phyloP scores from a whole-genome alignment of 768 basidiomycete genomes.

The Cystofilobasidium macerans region DNA sequence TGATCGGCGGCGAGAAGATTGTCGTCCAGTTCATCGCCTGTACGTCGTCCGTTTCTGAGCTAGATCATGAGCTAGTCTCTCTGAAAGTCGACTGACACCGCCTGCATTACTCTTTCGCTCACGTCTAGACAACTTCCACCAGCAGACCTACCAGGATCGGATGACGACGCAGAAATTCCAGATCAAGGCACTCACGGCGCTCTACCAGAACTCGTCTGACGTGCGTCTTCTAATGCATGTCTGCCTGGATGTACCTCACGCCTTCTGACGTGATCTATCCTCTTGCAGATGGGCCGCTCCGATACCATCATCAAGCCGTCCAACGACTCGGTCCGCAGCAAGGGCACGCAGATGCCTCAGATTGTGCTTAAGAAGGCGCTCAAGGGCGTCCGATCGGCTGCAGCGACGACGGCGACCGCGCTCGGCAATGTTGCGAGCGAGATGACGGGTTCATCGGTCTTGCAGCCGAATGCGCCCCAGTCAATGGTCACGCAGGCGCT shows the following conservation, averaged over 20 bases:
- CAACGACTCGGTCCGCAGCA: slow-evolving; percentile 37
- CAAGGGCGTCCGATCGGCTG: slow-evolving; percentile 48
- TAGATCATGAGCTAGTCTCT: not conserved
- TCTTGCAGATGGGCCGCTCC: slow-evolving; percentile 43
- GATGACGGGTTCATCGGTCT: slow-evolving; percentile 54
- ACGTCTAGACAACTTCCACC: slow-evolving; percentile 41
- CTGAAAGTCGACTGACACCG: not conserved
- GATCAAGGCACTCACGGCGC: slow-evolving; percentile 54
- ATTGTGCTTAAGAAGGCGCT: slow-evolving; percentile 59
- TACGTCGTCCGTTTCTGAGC: slow-evolving; percentile 2
- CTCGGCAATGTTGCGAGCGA: slow-evolving; percentile 50
- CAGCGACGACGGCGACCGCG: slow-evolving; percentile 38
- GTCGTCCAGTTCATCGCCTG: slow-evolving; percentile 65
- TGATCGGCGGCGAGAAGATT: slow-evolving; percentile 72
- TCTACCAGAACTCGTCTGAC: slow-evolving; percentile 70
- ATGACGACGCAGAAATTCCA: slow-evolving; percentile 62
- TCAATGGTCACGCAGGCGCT: slow-evolving; percentile 70
- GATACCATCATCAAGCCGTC: slow-evolving; percentile 49
- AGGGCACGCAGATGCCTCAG: slow-evolving; percentile 45
- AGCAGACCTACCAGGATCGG: slow-evolving; percentile 29
- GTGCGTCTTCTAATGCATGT: slow-evolving; percentile 10
- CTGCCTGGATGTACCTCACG: not conserved
- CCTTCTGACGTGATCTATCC: not conserved
- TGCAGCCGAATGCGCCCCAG: slow-evolving; percentile 60
- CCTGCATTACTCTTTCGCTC: not conserved